Base-by-base conservation (phyloP, 495 filamentous ascomycete genomes). In the Xylaria curta region DNA sequence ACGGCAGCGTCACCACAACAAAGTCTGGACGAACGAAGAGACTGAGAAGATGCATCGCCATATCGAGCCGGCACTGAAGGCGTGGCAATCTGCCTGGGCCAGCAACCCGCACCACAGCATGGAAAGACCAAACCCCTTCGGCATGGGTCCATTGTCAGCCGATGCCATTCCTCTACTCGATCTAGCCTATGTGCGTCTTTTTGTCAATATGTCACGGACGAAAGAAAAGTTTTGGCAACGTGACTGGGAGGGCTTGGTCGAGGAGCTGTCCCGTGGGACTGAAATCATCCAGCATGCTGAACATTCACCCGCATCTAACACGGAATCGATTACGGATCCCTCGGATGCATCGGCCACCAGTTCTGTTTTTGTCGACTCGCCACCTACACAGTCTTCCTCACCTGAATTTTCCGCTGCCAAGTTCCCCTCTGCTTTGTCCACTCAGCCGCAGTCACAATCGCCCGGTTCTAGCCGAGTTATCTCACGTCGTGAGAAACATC, bases 21-120 rank as follows among this genome's bases (percentile, higher is more conserved):
- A 94, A 72, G 88, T 93, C 72, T 98, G 95, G 95, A 97, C 94
- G 19, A 88, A 91, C 36, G 90, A 93, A 72, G 96, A 98, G 79
- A 97, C 94, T 0, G 94, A 98, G 73, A 92, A 93, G 61, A 97
- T 99, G 95, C 94, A 97, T 80, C 91, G 93, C 15, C 94, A 97
- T 77, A 97, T 99, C 65, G 96, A 98, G 76, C 96, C 96, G 12
- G 96, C 97, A 28, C 82, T 99, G 70, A 90, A 92, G 78, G 95
- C 96, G 19, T 99, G 96, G 96, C 94, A 97, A 81, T 91, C 93
- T 58, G 96, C 94, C 0, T 99, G 96, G 95, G 90, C 91, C 26
- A 91, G 89, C 72, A 96, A 94, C 76, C 91, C 93, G 12, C 86
- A 94, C 49, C 95, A 98, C 81, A 96, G 91, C 75, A 80, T 95